Percentiles rank a stretch among this genome's conserved stretches.
These are phyloP conservation scores for Penicillium cosmopolitanum DNA, from an alignment of 495 filamentous ascomycete species.

Conservation along the genomic window DNA sequence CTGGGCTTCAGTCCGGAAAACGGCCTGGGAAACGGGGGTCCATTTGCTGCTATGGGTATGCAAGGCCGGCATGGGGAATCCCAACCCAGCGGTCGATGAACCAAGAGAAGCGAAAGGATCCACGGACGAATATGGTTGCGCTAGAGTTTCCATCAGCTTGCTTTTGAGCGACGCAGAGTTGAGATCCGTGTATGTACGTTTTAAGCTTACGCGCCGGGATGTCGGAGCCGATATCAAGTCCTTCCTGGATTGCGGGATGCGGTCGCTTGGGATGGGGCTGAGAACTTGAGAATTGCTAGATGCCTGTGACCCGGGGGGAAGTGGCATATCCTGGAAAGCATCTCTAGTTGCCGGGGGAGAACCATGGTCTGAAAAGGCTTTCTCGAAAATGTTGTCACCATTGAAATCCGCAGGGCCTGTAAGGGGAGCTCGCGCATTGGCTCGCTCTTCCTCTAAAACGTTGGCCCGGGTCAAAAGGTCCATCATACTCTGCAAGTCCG, in stretches of 20 bases:
- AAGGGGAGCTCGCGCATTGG: conserved; percentile 59
- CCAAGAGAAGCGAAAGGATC: conserved; percentile 52
- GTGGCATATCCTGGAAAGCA: conserved; percentile 16
- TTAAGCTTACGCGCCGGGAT: conserved; percentile 72
- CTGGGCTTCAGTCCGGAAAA: conserved; percentile 88
- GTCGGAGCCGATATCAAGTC: conserved; percentile 41
- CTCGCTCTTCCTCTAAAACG: conserved; percentile 62
- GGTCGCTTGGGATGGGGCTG: conserved; percentile 38
- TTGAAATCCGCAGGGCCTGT: conserved; percentile 74
- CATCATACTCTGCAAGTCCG: conserved; percentile 88
- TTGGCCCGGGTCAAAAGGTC: conserved; percentile 82
- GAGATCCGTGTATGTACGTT: conserved; percentile 86
- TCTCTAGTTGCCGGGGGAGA: conserved; percentile 28
- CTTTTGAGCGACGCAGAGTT: conserved; percentile 70
- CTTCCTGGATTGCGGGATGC: conserved; percentile 36
- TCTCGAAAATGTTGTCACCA: conserved; percentile 79
- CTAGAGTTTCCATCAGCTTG: conserved; percentile 86
- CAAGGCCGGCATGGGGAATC: conserved; percentile 53
- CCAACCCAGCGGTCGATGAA: conserved; percentile 39
- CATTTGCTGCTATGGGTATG: conserved; percentile 88
- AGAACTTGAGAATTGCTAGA: conserved; percentile 32
- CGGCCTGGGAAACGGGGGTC: conserved; percentile 90
- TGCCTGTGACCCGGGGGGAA: conserved; percentile 19
- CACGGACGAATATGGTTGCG: conserved; percentile 72
- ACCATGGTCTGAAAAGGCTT: conserved; percentile 61